phyloP scores from a whole-genome alignment of 2,329 filamentous ascomycete genomes.

The Hirsutella minnesotensis region DNA sequence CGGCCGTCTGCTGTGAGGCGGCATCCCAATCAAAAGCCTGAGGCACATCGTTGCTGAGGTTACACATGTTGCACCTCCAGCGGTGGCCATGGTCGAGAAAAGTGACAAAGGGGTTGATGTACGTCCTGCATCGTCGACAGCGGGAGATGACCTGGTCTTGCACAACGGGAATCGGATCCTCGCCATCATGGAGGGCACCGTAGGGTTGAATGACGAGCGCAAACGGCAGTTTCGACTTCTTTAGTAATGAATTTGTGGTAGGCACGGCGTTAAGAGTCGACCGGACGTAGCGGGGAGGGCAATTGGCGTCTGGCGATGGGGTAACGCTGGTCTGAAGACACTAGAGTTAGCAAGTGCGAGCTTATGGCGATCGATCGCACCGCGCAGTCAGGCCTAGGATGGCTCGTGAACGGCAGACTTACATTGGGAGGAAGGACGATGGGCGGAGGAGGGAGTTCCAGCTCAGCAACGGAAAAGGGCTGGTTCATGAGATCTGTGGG shows the following conservation, averaged over 20 bases:
- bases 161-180: constrained; percentile 82
- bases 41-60: constrained; percentile 96
- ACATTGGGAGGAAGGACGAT: constrained; percentile 89
- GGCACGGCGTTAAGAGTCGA: constrained; percentile 92
- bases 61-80: constrained; percentile 99
- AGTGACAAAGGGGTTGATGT: constrained; percentile 94
- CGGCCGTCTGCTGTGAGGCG: constrained; percentile 77
- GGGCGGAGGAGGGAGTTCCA: constrained; percentile 82
- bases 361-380: no score
- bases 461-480: constrained; percentile 85
- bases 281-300: constrained; percentile 84
- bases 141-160: constrained; percentile 96
- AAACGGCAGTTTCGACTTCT: constrained; percentile 93
- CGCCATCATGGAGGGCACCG: constrained; percentile 79
- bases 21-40: constrained; percentile 99
- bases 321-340: constrained; percentile 67
- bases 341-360: constrained; percentile 22
- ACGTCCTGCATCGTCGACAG: constrained; percentile 88
- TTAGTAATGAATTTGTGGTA: constrained; percentile 81
- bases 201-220: constrained; percentile 95
- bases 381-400: no score
- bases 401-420: no score
- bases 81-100: constrained; percentile 95
- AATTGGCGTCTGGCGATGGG: constrained; percentile 82
- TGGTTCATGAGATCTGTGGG: constrained; percentile 85